Base-by-base conservation (phyloP, 2,329 filamentous ascomycete genomes). In the Fusarium continuum region DNA sequence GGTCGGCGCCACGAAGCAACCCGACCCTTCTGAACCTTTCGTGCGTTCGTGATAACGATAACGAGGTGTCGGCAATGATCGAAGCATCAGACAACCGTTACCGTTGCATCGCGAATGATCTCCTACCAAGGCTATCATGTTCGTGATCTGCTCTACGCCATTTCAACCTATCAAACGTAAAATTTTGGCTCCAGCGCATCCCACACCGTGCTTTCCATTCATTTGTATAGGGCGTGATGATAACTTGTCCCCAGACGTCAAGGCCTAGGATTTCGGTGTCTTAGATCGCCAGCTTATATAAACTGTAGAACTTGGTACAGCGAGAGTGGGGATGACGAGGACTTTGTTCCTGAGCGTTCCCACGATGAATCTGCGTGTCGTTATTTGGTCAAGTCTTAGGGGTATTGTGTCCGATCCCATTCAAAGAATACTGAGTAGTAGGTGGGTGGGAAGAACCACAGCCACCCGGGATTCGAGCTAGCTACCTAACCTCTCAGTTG, bases 21-120 rank as follows among this genome's bases (percentile, higher is more conserved):
- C 61, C 31, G 65, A 49, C 49, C 61, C 40, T 63, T 58, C 47
- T 39, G 43, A 48, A 40, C 16, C 29, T 35, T 58, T 31, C 35
- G 44, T 22, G 22, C 22, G 17, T 51, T 51, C 13, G 36, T 19
- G 44, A 43, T 58, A 31, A 19, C 11, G 38, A 22, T n/a, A 32
- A 44, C 19, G n/a, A 58, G 23, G 32, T 51, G 22, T 38, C 45
- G 47, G 44, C 38, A 34, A 35, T 40, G 31, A 34, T 35, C 25
- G 41, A 29, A 26, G 28, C 36, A 44, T 50, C 55, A 41, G 25
- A 32, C 29, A 57, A 25, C 46, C 41, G 52, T 35, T 57, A 29
- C 35, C 16, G 43, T 57, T 20, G 43, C 25, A 56, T n/a, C 20
- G n/a, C n/a, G n/a, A n/a, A n/a, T n/a, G 9, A 25, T 25, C 16